Evolutionary conservation across 2,329 filamentous ascomycete species (phyloP).

Genomic region (Penicillium hesseltinei): DNA sequence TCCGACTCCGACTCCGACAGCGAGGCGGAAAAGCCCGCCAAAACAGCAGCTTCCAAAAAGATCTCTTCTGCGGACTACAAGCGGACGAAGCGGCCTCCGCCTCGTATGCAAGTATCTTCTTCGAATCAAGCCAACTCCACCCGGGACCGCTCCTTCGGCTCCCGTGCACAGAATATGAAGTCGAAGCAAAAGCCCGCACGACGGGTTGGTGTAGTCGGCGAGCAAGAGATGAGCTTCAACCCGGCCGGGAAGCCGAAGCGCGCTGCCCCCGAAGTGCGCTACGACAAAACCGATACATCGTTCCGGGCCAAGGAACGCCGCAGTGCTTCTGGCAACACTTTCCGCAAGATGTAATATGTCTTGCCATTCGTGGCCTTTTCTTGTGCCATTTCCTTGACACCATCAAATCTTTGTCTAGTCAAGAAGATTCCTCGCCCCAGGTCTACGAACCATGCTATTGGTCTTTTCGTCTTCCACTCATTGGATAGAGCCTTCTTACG

Average conservation of each 20-base stretch:
- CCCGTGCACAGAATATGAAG: slow-evolving; percentile 50
- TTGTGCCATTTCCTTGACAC: neutral
- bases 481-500: neutral
- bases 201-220: slow-evolving; percentile 42
- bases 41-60: slow-evolving; percentile 39
- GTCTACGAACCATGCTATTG: neutral
- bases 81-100: slow-evolving; percentile 49
- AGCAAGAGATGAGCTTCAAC: slow-evolving; percentile 61
- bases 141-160: slow-evolving; percentile 58
- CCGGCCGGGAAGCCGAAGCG: slow-evolving; percentile 48
- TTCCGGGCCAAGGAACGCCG: slow-evolving; percentile 44
- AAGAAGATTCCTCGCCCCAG: neutral
- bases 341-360: slow-evolving; percentile 44
- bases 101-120: slow-evolving; percentile 59
- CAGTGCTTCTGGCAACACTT: slow-evolving; percentile 51
- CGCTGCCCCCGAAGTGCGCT: slow-evolving; percentile 21
- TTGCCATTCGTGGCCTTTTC: neutral
- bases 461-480: neutral
- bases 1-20: slow-evolving; percentile 36
- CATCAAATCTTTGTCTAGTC: neutral
- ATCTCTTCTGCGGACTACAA: slow-evolving; percentile 58
- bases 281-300: slow-evolving; percentile 23
- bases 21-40: slow-evolving; percentile 30
- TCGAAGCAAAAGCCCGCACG: slow-evolving; percentile 35
- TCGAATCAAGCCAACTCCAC: slow-evolving; percentile 46